Percentiles rank a stretch among this genome's conserved stretches.
These are phyloP conservation scores for Coemansia sp. DNA, from an alignment of 192 early-diverging fungal genomes.

Conservation along the genomic window DNA sequence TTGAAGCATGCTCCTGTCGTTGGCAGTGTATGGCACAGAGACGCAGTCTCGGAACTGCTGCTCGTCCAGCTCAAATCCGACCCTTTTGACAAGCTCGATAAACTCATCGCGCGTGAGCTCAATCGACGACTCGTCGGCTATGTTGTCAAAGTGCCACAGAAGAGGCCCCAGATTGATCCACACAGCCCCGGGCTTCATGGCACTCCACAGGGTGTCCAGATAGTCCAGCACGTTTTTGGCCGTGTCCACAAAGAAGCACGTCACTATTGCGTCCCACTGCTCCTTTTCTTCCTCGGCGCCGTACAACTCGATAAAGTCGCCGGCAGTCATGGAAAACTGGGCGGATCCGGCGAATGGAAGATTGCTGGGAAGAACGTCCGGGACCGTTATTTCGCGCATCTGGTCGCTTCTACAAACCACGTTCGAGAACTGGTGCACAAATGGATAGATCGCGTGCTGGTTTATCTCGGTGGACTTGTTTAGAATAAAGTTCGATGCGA, in stretches of 20 bases:
- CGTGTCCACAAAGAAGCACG: constrained; percentile 98
- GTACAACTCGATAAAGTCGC: constrained; percentile 95
- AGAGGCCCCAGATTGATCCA: constrained; percentile 91
- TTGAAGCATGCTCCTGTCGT: constrained; percentile 75
- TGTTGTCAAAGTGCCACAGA: constrained; percentile 93
- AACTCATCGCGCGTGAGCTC: constrained; percentile 88
- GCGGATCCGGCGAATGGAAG: constrained; percentile 46
- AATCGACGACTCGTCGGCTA: constrained; percentile 72
- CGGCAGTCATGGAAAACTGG: constrained; percentile 95
- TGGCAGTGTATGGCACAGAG: constrained; percentile 69
- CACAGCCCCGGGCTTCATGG: constrained; percentile 71
- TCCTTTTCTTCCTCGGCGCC: constrained; percentile 58
- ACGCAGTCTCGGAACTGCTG: constrained; percentile 58
- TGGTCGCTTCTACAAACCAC: constrained; percentile 58
- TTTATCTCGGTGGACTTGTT: constrained; percentile 64
- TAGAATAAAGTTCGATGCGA: constrained; percentile 91
- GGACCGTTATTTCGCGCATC: constrained; percentile 66
- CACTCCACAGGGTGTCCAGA: constrained; percentile 74
- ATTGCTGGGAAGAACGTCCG: constrained; percentile 73
- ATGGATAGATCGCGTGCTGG: constrained; percentile 81
- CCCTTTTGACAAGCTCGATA: constrained; percentile 52
- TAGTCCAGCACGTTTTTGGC: constrained; percentile 90
- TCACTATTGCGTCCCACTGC: constrained; percentile 86
- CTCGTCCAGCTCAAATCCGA: constrained; percentile 72
- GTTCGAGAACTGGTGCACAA: constrained; percentile 91